Conservation (phyloP, 805 yeast genomes). For the Pichia phayaonensis region DNA sequence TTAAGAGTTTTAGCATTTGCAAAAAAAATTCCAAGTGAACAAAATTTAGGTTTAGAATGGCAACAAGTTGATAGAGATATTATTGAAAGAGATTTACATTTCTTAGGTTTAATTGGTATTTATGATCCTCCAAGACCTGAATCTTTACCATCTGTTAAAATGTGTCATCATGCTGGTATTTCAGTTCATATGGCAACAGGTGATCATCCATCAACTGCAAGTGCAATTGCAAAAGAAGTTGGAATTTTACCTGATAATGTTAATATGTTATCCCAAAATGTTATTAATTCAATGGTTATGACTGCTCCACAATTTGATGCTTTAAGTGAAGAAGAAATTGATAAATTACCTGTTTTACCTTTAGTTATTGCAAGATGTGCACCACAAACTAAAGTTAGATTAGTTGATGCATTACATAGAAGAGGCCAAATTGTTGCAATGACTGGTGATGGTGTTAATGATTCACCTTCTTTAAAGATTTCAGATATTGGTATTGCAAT, state of each 20-base stretch:
- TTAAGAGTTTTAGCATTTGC: slow-evolving; percentile 72
- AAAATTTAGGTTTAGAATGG: slow-evolving; percentile 22
- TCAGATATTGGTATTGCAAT: slow-evolving; percentile 81
- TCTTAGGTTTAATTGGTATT: slow-evolving; percentile 67
- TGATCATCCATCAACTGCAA: slow-evolving; percentile 72
- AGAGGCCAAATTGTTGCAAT: slow-evolving; percentile 61
- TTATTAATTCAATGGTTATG: slow-evolving; percentile 63
- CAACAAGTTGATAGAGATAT: slow-evolving; percentile 30
- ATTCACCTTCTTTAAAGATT: slow-evolving; percentile 66
- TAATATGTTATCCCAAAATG: slow-evolving; percentile 45
- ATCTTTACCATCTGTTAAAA: slow-evolving; percentile 54
- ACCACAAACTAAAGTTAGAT: slow-evolving; percentile 72
- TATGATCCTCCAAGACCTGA: slow-evolving; percentile 76
- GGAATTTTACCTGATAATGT: slow-evolving; percentile 63
- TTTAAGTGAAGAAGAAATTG: slow-evolving; percentile 53
- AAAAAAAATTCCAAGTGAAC: slow-evolving; percentile 26
- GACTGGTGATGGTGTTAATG: slow-evolving; percentile 84
- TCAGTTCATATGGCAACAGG: slow-evolving; percentile 79
- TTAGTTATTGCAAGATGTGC: slow-evolving; percentile 78
- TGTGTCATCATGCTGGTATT: slow-evolving; percentile 68
- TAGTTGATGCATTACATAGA: slow-evolving; percentile 70
- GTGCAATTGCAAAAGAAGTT: slow-evolving; percentile 74
- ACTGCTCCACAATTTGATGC: slow-evolving; percentile 66
- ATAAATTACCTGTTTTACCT: slow-evolving; percentile 57
- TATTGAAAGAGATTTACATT: slow-evolving; percentile 47